Base-by-base conservation (phyloP, 1,139 yeast genomes). In the Sugiyamaella novakii region DNA sequence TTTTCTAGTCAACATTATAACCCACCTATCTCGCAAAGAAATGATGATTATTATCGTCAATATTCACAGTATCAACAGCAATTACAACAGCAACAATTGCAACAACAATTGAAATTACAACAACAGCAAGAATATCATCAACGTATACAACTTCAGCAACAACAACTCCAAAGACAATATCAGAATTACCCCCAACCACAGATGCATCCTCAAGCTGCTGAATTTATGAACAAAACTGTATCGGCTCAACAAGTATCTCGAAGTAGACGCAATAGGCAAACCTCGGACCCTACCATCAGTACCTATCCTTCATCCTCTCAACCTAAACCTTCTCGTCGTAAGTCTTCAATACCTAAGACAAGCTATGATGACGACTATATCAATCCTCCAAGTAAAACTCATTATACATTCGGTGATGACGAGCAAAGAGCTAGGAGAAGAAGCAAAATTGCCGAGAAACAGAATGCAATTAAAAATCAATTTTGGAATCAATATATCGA, bases 401-500 rank as follows among this genome's bases (percentile, higher is more conserved):
- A 45, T 39, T 50, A 40, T 43, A 39, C 30, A 19, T 52, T 47
- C 45, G 43, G 52, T 34, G 62, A 59, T 21, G 61, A 57, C 51
- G 58, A 8, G 50, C 51, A 27, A 24, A 35, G 36, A 48, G 24
- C n/a, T 43, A 22, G 25, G 8, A 22, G 8, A 8, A 22, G 25
- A 8, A 22, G 8, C 8, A 5, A 22, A 22, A 22, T 22, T 5
- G 25, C 45, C 12, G 51, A 51, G 24, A 52, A 54, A 11, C 37
- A 43, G 21, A 52, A 50, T 25, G 33, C 33, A 21, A 46, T 44
- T 14, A 46, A 45, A 11, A 39, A 36, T 29, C 43, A 46, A 36
- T 55, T 44, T 12, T 59, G 62, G 62, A 51, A 49, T 22, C 50
- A 50, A 30, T 58, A 48, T 39, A 57, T 59, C 36, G 57, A 57